Evolutionary conservation across 2,329 filamentous ascomycete genomes (phyloP), one percentile per base, ranked within the genome.

Genomic region (Phialophora verrucosa): DNA sequence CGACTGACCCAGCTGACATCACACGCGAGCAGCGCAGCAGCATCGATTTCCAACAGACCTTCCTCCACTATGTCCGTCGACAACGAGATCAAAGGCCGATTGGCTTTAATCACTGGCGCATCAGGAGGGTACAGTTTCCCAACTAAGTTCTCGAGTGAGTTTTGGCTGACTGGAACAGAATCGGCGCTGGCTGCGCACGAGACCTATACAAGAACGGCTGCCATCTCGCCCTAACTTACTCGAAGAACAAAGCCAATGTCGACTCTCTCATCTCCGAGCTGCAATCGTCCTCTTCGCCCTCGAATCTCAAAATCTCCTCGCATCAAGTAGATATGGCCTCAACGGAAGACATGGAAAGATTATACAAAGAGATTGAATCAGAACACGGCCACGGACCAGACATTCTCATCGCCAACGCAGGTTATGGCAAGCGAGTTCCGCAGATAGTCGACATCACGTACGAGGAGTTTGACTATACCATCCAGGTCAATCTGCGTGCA

Each of bases 391-490:
- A 84, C 63, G 80, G 81, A 1, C 86, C 87, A 0, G 86, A 90
- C 72, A 89, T 91, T 25, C 78, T 91, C 2, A 76, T 91, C 29
- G 85, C 84, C 10, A 91, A 91, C 72, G 89, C 89, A 1, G 88
- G 88, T 0, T 83, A 88, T 69, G 88, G 88, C 49, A 87, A 87
- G 73, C 81, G 87, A n/a, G 84, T 88, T 64, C 75, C 78, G 0
- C 76, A 81, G 27, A 81, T 87, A 56, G 79, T 82, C 73, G 87
- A 89, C 65, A 89, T 90, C 67, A 80, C 83, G 6, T 75, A 89
- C 27, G 85, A 87, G 60, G 87, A 90, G 74, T 90, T 88, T 73
- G 87, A 90, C 73, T 79, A 85, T 72, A 89, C 85, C 4, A 77
- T 89, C 55, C 84, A 82, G 64, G 82, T 90, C 64, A 90, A 90